Conservation (phyloP, 805 yeast genomes). For the Pichia californica region DNA sequence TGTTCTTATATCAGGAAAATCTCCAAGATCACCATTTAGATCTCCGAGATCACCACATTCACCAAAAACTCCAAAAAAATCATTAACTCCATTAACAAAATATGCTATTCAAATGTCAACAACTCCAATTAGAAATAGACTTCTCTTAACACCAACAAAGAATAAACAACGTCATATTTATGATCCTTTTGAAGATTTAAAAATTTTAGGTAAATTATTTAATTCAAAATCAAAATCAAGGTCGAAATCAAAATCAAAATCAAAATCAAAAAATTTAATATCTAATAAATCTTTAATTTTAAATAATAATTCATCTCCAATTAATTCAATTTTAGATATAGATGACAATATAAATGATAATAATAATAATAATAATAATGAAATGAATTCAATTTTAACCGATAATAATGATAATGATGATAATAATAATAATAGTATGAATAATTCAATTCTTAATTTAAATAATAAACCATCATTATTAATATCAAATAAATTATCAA, state of each 20-base stretch:
- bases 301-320: background rate
- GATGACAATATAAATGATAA: background rate
- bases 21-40: constrained; percentile 6
- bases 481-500: background rate
- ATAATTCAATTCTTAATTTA: background rate
- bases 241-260: background rate
- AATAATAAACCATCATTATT: background rate
- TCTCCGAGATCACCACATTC: constrained; percentile 12
- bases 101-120: constrained; percentile 26
- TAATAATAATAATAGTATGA: no score
- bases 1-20: no score
- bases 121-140: constrained; percentile 26
- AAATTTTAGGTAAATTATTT: constrained; percentile 26
- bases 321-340: no score
- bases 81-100: constrained; percentile 29
- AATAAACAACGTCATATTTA: constrained; percentile 21
- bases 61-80: constrained; percentile 22
- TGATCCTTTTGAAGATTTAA: constrained; percentile 28
- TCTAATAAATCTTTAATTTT: no score
- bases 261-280: background rate
- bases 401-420: no score
- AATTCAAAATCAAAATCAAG: constrained; percentile 15
- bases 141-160: constrained; percentile 24
- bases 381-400: no score
- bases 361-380: no score